Percentiles rank a stretch among this genome's conserved stretches.
phyloP scores from a whole-genome alignment of 176 grass and related monocot species.

The Secale cereale region DNA sequence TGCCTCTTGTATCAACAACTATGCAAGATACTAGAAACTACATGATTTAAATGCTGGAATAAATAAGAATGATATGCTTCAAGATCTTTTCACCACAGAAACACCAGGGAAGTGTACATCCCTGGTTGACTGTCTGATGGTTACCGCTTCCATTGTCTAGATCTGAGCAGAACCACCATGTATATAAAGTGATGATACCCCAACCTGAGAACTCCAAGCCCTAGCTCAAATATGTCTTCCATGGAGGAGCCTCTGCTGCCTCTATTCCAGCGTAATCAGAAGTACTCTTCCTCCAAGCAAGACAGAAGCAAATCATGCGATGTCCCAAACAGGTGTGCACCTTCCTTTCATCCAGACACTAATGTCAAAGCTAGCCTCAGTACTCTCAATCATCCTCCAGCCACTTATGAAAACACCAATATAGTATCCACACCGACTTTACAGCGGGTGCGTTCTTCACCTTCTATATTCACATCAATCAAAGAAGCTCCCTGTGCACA shows the following conservation, averaged over 20 bases:
- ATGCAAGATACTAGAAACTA: constrained; percentile 48
- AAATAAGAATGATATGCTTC: constrained; percentile 38
- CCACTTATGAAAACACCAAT: constrained; percentile 25
- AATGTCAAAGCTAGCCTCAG: constrained; percentile 24
- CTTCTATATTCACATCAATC: constrained; percentile 58
- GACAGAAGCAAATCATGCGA: constrained; percentile 34
- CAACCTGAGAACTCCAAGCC: constrained; percentile 3
- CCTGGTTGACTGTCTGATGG: constrained; percentile 12
- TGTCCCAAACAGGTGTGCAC: constrained; percentile 31
- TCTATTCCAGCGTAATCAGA: constrained; percentile 14
- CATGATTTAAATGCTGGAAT: constrained; percentile 31
- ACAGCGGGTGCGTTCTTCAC: constrained; percentile 47
- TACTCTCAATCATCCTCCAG: constrained; percentile 10
- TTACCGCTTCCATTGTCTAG: not conserved
- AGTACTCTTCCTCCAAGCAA: constrained; percentile 23
- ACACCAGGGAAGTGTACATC: constrained; percentile 39
- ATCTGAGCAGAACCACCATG: constrained; percentile 19
- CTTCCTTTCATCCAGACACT: constrained; percentile 22
- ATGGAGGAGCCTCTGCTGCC: constrained; percentile 40
- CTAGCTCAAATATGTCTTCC: constrained; percentile 26
- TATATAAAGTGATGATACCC: constrained; percentile 33
- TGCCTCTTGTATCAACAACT: constrained; percentile 41
- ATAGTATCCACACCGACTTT: constrained; percentile 20
- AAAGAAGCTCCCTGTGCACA: constrained; percentile 28
- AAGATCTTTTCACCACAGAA: constrained; percentile 28